Percentiles rank a stretch among this genome's conserved stretches.
These are phyloP conservation scores for Candida pini DNA, from an alignment of 805 yeast genomes.

Conservation along the genomic window DNA sequence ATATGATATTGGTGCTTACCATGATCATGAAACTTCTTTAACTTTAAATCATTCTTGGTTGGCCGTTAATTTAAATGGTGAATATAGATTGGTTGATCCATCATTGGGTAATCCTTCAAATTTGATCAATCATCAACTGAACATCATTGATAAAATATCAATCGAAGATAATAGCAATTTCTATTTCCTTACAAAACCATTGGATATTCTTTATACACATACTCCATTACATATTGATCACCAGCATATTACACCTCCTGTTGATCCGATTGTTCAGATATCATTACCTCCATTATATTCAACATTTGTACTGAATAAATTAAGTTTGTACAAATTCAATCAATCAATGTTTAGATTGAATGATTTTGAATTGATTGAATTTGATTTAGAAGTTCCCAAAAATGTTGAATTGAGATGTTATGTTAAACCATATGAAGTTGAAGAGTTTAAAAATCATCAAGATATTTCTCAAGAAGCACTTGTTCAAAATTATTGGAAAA, in stretches of 20 bases:
- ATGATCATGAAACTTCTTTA: conserved; percentile 39
- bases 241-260: conserved; percentile 83
- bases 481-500: conserved; percentile 74
- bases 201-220: conserved; percentile 74
- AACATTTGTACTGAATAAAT: conserved; percentile 56
- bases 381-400: conserved; percentile 65
- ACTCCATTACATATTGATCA: conserved; percentile 73
- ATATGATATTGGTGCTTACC: conserved; percentile 26
- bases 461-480: conserved; percentile 44
- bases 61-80: conserved; percentile 65
- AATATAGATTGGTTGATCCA: conserved; percentile 77
- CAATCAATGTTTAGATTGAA: conserved; percentile 67
- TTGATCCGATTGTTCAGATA: conserved; percentile 71
- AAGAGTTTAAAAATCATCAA: no score
- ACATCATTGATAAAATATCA: conserved; percentile 25
- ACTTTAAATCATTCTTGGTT: conserved; percentile 86
- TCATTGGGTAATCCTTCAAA: conserved; percentile 56
- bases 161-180: conserved; percentile 28
- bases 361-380: conserved; percentile 75
- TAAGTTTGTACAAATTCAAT: conserved; percentile 64
- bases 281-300: conserved; percentile 86
- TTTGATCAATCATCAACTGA: conserved; percentile 41
- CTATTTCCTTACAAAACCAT: conserved; percentile 77
- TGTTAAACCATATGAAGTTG: conserved; percentile 35
- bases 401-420: conserved; percentile 64